Evolutionary conservation across 805 yeast genomes (phyloP), one percentile per base, ranked within the genome.

Genomic region (Candida ascalaphidarum): DNA sequence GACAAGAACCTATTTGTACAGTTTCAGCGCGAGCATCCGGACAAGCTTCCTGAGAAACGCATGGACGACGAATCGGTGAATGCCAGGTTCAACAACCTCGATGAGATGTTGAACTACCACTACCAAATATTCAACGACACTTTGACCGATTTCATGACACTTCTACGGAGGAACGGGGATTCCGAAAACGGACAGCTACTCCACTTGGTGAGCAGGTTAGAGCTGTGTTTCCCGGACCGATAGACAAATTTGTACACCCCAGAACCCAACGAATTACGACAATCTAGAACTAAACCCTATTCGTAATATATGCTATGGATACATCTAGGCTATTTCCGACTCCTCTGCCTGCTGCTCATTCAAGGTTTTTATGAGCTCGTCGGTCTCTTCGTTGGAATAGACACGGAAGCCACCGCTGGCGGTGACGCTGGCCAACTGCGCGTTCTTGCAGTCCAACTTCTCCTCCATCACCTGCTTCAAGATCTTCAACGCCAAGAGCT

Each of bases 391-490:
- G 44, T 86, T 94, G 23, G 68, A 65, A 58, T 92, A 92, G 32
- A 89, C 77, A 53, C 77, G 72, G 60, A 86, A 92, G 0, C 97
- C 97, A 21, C 68, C 71, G 15, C 77, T 88, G 43, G 71, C 72
- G 11, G 99, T 92, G 25, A 92, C 94, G 43, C 88, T 72, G 28
- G 98, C 94, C 44, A 92, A 71, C 64, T 94, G 98, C 20, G 95
- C 95, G 55, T 92, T 92, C 42, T 81, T 82, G 32, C 94, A 80
- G 57, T 92, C 96, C 47, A 92, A 67, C 61, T 89, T 92, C 60
- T 92, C 99, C 65, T 92, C 99, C 99, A 92, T 92, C 25, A 92
- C 99, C 61, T 92, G 98, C 55, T 88, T 88, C 44, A 92, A 70
- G 32, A 84, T 82, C 62, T 86, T 88, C 50, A 92, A 69, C 5